Evolutionary conservation across 495 filamentous ascomycete species (phyloP).

Genomic region (Wilcoxina mikolae): DNA sequence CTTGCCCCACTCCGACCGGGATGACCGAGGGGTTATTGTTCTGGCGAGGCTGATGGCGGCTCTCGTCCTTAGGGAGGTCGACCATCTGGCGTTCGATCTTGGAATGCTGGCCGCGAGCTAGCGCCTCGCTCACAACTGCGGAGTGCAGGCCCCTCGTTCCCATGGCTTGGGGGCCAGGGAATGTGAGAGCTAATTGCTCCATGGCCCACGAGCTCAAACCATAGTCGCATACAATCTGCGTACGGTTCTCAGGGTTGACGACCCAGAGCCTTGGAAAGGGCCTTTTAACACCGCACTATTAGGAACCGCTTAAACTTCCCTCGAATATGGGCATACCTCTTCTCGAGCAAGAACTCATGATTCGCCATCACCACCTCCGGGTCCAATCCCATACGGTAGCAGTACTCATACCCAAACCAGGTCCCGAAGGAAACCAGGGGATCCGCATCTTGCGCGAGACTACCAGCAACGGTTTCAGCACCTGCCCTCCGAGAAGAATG

Average conservation of each 20-base stretch:
- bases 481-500: not conserved
- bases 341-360: not conserved
- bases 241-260: not conserved
- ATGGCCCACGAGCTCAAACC: no score
- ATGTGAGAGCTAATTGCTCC: no score
- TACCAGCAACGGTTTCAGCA: not conserved
- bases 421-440: not conserved
- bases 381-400: not conserved
- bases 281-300: not conserved
- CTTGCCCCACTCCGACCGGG: no score
- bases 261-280: not conserved
- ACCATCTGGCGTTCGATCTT: no score
- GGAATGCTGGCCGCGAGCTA: no score
- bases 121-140: no score
- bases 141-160: no score
- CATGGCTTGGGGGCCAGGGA: no score
- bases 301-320: not conserved
- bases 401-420: not conserved
- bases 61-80: no score
- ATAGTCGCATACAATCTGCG: not conserved
- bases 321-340: not conserved
- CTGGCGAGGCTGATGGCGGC: no score
- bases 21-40: no score
- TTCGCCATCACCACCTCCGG: not conserved
- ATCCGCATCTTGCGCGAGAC: not conserved